phyloP scores from a whole-genome alignment of 129 eudicot species.

The Cynara cardunculus region DNA sequence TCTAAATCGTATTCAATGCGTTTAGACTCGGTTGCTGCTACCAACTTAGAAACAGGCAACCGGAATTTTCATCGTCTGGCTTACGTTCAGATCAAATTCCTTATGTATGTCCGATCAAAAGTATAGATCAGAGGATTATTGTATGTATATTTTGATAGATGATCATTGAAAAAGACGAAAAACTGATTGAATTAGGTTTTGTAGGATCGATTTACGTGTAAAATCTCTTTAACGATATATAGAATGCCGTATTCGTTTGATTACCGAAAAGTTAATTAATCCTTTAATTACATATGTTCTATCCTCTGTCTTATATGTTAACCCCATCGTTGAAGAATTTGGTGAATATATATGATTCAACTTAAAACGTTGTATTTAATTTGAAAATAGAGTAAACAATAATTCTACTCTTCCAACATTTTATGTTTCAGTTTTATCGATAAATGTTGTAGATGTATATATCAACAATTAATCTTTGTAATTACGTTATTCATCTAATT shows the following conservation, averaged over 20 bases:
- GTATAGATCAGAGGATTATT: neutral
- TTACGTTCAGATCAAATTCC: neutral
- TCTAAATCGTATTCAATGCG: neutral
- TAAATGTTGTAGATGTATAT: neutral
- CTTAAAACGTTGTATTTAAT: neutral
- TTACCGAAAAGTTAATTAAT: neutral
- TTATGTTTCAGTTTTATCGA: neutral
- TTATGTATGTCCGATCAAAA: neutral
- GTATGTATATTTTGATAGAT: neutral
- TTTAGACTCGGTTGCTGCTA: no score
- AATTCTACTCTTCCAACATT: neutral
- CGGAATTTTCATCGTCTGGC: no score
- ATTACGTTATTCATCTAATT: neutral
- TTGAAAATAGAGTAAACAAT: neutral
- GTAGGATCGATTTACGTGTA: conserved; percentile 9
- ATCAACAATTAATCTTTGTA: neutral
- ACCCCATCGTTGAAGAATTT: neutral
- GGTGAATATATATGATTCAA: neutral
- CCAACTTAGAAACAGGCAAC: no score
- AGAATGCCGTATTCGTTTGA: neutral
- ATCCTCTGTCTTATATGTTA: neutral
- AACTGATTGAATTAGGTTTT: neutral
- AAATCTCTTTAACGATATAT: conserved; percentile 1
- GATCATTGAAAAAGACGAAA: neutral
- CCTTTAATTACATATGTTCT: neutral